A percentile compares a stretch with the other conserved stretches of the same genome.
Conservation (phyloP, 306 rosid species). For the Ammopiptanthus mongolicus region DNA sequence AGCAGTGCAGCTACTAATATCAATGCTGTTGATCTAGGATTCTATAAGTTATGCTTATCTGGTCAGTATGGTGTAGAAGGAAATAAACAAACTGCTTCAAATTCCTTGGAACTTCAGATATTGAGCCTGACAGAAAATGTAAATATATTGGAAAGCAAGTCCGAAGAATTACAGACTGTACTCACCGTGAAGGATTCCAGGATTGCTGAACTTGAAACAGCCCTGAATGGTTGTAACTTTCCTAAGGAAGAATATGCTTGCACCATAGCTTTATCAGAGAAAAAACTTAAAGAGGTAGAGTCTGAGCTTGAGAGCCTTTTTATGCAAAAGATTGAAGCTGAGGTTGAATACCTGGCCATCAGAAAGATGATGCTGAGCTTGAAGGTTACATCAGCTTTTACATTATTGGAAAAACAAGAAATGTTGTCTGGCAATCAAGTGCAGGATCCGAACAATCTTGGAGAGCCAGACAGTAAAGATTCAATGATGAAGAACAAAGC, state of each 20-base stretch:
- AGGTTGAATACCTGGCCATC: slow-evolving; percentile 56
- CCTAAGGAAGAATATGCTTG: slow-evolving; percentile 43
- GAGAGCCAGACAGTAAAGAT: slow-evolving; percentile 46
- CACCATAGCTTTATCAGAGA: slow-evolving; percentile 32
- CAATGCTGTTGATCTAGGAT: slow-evolving; percentile 29
- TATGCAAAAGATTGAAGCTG: slow-evolving; percentile 65
- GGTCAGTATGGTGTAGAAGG: slow-evolving; percentile 41
- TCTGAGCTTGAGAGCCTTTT: slow-evolving; percentile 45
- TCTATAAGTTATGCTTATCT: slow-evolving; percentile 27
- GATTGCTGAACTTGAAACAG: slow-evolving; percentile 64
- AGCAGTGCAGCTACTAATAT: slow-evolving; percentile 33
- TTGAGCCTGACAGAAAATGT: slow-evolving; percentile 51
- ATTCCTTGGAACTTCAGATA: slow-evolving; percentile 48
- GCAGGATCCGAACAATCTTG: slow-evolving; percentile 43
- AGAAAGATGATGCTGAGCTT: slow-evolving; percentile 33
- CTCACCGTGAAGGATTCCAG: slow-evolving; percentile 50
- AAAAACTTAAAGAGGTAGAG: slow-evolving; percentile 34
- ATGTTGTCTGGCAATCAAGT: slow-evolving; percentile 42
- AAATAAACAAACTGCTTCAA: slow-evolving; percentile 33
- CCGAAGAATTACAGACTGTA: slow-evolving; percentile 40
- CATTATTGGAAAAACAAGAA: slow-evolving; percentile 48
- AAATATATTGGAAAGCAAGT: slow-evolving; percentile 42
- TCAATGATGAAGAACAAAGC: slow-evolving; percentile 45
- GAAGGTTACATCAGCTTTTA: slow-evolving; percentile 29
- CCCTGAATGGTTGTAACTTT: slow-evolving; percentile 35